phyloP scores from a whole-genome alignment of 208 protist species.

The Leishmania mexicana region DNA sequence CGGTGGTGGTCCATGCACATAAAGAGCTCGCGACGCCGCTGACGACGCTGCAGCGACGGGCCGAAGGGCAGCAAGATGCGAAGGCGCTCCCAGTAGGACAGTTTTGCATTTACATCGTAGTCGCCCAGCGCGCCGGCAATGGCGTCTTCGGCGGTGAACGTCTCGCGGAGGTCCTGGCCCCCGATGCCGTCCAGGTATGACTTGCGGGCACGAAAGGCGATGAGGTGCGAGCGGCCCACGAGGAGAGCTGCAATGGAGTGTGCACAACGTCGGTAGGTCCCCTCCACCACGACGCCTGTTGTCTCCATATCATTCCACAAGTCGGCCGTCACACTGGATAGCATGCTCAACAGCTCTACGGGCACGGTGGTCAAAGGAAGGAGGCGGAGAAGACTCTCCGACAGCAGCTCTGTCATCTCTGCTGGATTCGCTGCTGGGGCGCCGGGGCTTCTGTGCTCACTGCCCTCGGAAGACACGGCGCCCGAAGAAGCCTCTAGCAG shows the following conservation, averaged over 20 bases:
- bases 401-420: conserved; percentile 21
- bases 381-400: conserved; percentile 24
- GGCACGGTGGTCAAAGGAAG: conserved; percentile 1
- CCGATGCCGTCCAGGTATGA: conserved; percentile 23
- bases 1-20: conserved; percentile 38
- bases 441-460: neutral
- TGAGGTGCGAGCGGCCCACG: conserved; percentile 19
- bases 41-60: conserved; percentile 40
- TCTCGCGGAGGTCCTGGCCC: conserved; percentile 7
- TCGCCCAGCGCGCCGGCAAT: conserved; percentile 18
- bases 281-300: conserved; percentile 19
- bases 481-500: conserved; percentile 28
- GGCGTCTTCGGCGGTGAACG: conserved; percentile 16
- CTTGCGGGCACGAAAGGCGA: conserved; percentile 17
- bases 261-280: conserved; percentile 16
- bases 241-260: conserved; percentile 28
- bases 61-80: conserved; percentile 51
- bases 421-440: conserved; percentile 16
- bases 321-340: conserved; percentile 16
- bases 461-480: conserved; percentile 1
- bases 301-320: conserved; percentile 20
- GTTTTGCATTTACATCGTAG: conserved; percentile 14
- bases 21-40: conserved; percentile 49
- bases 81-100: conserved; percentile 59
- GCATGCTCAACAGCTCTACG: conserved; percentile 18